phyloP scores from a whole-genome alignment of 2,329 filamentous ascomycete genomes.

The Diplocarpon mali region DNA sequence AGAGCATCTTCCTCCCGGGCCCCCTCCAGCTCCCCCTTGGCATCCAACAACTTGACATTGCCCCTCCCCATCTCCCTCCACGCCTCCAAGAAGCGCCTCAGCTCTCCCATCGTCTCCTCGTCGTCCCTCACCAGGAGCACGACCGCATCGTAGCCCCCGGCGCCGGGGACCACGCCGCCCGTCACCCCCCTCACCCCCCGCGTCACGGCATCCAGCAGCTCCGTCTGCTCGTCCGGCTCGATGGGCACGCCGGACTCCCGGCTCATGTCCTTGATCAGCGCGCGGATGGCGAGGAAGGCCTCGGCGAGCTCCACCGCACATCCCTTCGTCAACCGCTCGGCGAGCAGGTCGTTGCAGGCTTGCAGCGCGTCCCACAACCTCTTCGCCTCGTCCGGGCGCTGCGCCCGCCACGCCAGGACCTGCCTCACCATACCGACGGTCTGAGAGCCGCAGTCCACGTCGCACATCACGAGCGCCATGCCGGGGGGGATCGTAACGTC shows the following conservation, averaged over 20 bases:
- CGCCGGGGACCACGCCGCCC: conserved; percentile 86
- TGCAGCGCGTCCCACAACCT: conserved; percentile 68
- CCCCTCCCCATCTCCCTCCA: conserved; percentile 53
- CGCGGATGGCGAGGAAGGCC: conserved; percentile 42
- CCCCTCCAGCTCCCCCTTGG: conserved; percentile 65
- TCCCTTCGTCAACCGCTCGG: conserved; percentile 44
- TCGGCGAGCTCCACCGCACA: conserved; percentile 33
- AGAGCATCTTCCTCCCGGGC: conserved; percentile 34
- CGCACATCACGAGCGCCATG: conserved; percentile 78
- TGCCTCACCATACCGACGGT: conserved; percentile 94
- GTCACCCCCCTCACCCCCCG: conserved; percentile 64
- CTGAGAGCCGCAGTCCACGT: conserved; percentile 88
- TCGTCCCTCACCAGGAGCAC: conserved; percentile 70
- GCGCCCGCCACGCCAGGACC: conserved; percentile 70
- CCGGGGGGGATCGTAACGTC: conserved; percentile 61
- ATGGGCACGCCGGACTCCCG: conserved; percentile 66
- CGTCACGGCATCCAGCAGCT: conserved; percentile 65
- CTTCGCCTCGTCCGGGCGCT: conserved; percentile 52
- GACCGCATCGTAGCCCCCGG: conserved; percentile 86
- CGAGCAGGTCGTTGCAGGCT: conserved; percentile 59
- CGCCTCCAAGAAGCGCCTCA: conserved; percentile 50
- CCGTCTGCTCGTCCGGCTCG: conserved; percentile 78
- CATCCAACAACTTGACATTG: conserved; percentile 56
- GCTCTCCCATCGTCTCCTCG: conserved; percentile 44
- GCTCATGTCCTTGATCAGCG: conserved; percentile 68